A percentile compares a stretch with the other conserved stretches of the same genome.
Evolutionary conservation across 2,329 filamentous ascomycete species (phyloP).

Genomic region (Spiromastix sp.): DNA sequence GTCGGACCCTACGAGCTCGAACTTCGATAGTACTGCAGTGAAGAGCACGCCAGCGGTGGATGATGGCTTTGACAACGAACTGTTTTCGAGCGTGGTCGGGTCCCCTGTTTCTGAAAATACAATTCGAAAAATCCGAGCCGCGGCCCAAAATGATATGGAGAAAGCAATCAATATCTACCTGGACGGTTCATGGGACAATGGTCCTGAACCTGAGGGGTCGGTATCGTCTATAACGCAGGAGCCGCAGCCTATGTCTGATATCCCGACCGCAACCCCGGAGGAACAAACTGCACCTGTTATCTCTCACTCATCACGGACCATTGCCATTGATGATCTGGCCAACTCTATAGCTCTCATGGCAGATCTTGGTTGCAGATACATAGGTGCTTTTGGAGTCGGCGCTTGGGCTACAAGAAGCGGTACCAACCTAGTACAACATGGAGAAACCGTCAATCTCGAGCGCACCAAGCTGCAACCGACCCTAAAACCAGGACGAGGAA

Average conservation of each 20-base stretch:
- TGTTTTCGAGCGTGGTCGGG: slow-evolving; percentile 50
- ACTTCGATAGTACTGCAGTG: neutral
- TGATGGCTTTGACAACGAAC: slow-evolving; percentile 41
- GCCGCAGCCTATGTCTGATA: neutral
- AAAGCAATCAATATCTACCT: slow-evolving; percentile 55
- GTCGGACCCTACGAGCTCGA: neutral
- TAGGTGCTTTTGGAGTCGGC: slow-evolving; percentile 83
- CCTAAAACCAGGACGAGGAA: slow-evolving; percentile 36
- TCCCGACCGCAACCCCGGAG: slow-evolving; percentile 1
- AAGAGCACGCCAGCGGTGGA: neutral
- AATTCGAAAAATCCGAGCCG: slow-evolving; percentile 38
- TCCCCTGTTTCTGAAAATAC: slow-evolving; percentile 36
- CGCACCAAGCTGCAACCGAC: slow-evolving; percentile 63
- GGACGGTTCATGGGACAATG: slow-evolving; percentile 50
- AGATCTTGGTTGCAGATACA: slow-evolving; percentile 59
- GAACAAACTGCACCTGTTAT: neutral
- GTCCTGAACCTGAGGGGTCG: slow-evolving; percentile 3
- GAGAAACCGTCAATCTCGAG: slow-evolving; percentile 77
- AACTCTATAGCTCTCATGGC: slow-evolving; percentile 26
- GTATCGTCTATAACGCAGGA: slow-evolving; percentile 1
- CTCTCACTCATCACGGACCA: slow-evolving; percentile 5
- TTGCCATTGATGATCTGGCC: slow-evolving; percentile 1
- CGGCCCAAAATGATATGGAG: slow-evolving; percentile 45
- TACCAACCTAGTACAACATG: slow-evolving; percentile 61
- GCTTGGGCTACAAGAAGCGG: slow-evolving; percentile 90